These are phyloP conservation scores for Parietaria judaica DNA, from an alignment of 306 rosid species.

Conservation along the genomic window DNA sequence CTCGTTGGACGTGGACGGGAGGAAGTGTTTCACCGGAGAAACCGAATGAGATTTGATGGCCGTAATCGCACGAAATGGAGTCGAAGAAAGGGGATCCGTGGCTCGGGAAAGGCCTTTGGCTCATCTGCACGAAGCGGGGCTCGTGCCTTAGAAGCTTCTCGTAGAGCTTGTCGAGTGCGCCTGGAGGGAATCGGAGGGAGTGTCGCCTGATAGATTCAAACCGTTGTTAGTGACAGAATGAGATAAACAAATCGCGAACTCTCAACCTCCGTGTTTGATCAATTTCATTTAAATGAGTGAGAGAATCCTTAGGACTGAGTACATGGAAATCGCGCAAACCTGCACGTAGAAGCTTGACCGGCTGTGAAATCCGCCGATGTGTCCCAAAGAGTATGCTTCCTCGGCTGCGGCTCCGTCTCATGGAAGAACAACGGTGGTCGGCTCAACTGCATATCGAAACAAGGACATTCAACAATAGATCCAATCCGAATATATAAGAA, in stretches of 20 bases:
- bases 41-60: background rate
- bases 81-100: conserved; percentile 25
- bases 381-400: conserved; percentile 28
- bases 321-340: background rate
- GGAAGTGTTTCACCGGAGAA: background rate
- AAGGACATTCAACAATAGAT: background rate
- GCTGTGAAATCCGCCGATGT: conserved; percentile 20
- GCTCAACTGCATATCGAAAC: conserved; percentile 15
- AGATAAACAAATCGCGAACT: too few relatives aligned
- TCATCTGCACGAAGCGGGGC: conserved; percentile 25
- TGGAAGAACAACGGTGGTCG: conserved; percentile 21
- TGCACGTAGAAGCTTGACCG: conserved; percentile 23
- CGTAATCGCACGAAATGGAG: conserved; percentile 11
- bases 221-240: background rate
- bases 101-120: conserved; percentile 30
- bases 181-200: conserved; percentile 32
- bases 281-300: too few relatives aligned
- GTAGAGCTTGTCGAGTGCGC: conserved; percentile 36
- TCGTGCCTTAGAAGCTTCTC: conserved; percentile 27
- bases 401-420: conserved; percentile 24
- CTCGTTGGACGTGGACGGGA: background rate
- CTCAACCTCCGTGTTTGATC: too few relatives aligned
- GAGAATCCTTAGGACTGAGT: background rate
- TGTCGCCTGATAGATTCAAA: conserved; percentile 23
- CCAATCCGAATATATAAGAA: background rate